These are phyloP conservation scores for Sarocladium brachiariae DNA, from an alignment of 2,329 filamentous ascomycete species.

Conservation along the genomic window DNA sequence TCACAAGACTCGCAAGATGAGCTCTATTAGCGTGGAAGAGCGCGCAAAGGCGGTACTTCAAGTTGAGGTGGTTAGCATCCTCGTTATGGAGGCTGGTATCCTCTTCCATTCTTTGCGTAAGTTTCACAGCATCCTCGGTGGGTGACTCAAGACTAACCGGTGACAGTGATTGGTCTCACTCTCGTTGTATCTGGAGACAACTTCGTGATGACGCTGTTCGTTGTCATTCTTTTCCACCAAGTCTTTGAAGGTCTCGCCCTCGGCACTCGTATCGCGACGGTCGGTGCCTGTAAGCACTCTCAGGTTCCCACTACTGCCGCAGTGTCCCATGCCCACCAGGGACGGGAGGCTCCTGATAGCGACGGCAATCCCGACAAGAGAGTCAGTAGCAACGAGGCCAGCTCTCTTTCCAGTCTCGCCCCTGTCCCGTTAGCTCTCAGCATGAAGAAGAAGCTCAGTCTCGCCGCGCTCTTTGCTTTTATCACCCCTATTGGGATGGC, in stretches of 20 bases:
- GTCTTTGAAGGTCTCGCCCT: slow-evolving; percentile 73
- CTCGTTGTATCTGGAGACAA: slow-evolving; percentile 53
- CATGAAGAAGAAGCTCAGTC: slow-evolving; percentile 47
- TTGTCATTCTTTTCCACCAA: slow-evolving; percentile 71
- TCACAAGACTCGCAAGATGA: slow-evolving; percentile 23
- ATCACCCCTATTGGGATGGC: slow-evolving; percentile 75
- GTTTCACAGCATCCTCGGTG: neutral
- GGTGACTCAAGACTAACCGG: neutral
- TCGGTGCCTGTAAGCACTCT: slow-evolving; percentile 29
- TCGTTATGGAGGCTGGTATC: slow-evolving; percentile 66
- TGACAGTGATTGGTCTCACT: slow-evolving; percentile 54
- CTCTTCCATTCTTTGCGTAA: slow-evolving; percentile 66
- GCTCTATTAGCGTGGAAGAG: slow-evolving; percentile 18
- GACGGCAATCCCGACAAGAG: slow-evolving; percentile 20
- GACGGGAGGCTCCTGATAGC: slow-evolving; percentile 11
- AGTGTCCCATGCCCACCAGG: slow-evolving; percentile 12
- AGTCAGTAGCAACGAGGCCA: slow-evolving; percentile 16
- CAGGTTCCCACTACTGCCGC: slow-evolving; percentile 14
- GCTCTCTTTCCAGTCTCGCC: slow-evolving; percentile 11
- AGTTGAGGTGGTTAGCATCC: slow-evolving; percentile 51
- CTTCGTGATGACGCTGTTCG: slow-evolving; percentile 50
- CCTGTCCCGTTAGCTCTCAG: slow-evolving; percentile 22
- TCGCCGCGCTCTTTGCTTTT: slow-evolving; percentile 59
- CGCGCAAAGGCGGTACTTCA: slow-evolving; percentile 21
- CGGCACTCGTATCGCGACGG: slow-evolving; percentile 60